These are phyloP conservation scores for Phytophthora sansomeana DNA, from an alignment of 352 stramenopile genomes.

Conservation along the genomic window DNA sequence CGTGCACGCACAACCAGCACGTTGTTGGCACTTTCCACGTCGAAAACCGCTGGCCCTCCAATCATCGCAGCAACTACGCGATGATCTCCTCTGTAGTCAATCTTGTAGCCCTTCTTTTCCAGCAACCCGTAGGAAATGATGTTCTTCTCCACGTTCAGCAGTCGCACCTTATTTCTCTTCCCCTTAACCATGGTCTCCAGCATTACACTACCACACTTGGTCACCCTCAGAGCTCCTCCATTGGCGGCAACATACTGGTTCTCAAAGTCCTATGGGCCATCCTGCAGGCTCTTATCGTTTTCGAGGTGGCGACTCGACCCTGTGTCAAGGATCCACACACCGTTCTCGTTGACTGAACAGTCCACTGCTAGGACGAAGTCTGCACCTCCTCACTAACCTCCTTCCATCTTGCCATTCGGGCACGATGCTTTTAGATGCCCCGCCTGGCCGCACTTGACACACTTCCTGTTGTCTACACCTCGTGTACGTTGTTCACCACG, in stretches of 20 bases:
- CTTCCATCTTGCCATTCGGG: not conserved
- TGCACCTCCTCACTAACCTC: too few relatives aligned
- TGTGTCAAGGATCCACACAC: too few relatives aligned
- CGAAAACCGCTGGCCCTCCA: not conserved
- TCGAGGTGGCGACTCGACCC: constrained; percentile 16
- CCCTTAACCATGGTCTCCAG: constrained; percentile 6
- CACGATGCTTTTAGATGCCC: constrained; percentile 11
- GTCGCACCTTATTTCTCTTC: constrained; percentile 7
- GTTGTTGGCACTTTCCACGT: too few relatives aligned
- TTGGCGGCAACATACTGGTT: too few relatives aligned
- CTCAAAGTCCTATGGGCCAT: too few relatives aligned
- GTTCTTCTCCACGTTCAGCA: constrained; percentile 25
- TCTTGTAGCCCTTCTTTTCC: constrained; percentile 15
- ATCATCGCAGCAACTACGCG: not conserved
- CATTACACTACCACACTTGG: constrained; percentile 14
- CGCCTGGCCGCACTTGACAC: constrained; percentile 10
- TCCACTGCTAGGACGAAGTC: too few relatives aligned
- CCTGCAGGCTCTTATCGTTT: too few relatives aligned
- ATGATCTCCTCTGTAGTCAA: constrained; percentile 1
- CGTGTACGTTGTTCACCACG: too few relatives aligned
- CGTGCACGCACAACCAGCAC: too few relatives aligned
- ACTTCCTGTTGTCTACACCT: constrained; percentile 15
- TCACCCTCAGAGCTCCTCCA: too few relatives aligned
- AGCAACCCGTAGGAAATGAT: constrained; percentile 30
- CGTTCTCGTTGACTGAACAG: too few relatives aligned